Percentiles rank a stretch among this genome's conserved stretches.
These are phyloP conservation scores for Piper betle DNA, from an alignment of 164 flowering plant genomes.

Conservation along the genomic window DNA sequence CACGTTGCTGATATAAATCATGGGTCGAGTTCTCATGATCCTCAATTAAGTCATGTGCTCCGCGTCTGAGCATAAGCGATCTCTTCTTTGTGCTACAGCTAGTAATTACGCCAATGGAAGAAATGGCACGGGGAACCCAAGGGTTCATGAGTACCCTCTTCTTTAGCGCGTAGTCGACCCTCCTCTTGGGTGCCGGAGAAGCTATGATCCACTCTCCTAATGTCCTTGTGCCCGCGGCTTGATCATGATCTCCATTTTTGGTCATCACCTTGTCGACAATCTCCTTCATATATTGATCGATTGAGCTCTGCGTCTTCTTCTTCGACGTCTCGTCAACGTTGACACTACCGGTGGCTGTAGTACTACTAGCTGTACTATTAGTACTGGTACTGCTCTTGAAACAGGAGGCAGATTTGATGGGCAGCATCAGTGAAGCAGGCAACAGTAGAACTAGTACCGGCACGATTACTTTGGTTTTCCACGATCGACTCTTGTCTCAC, in stretches of 20 bases:
- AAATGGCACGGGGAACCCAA: too few relatives aligned
- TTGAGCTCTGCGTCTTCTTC: not conserved
- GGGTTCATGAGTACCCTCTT: too few relatives aligned
- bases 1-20: too few relatives aligned
- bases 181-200: not conserved
- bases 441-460: not conserved
- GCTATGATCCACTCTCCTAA: not conserved
- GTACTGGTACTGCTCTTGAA: not conserved
- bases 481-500: not conserved
- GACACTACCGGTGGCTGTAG: not conserved
- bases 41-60: too few relatives aligned
- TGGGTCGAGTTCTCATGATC: too few relatives aligned
- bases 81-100: too few relatives aligned
- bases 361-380: too few relatives aligned
- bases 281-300: not conserved
- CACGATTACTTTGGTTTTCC: too few relatives aligned
- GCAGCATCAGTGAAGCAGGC: not conserved
- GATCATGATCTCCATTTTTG: not conserved
- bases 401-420: not conserved
- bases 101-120: too few relatives aligned
- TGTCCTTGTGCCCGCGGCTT: not conserved
- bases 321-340: not conserved
- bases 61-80: too few relatives aligned
- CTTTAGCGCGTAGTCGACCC: not conserved
- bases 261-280: not conserved